Evolutionary conservation across 106 monocot genomes (phyloP).

Genomic region (Iris macrosiphon): DNA sequence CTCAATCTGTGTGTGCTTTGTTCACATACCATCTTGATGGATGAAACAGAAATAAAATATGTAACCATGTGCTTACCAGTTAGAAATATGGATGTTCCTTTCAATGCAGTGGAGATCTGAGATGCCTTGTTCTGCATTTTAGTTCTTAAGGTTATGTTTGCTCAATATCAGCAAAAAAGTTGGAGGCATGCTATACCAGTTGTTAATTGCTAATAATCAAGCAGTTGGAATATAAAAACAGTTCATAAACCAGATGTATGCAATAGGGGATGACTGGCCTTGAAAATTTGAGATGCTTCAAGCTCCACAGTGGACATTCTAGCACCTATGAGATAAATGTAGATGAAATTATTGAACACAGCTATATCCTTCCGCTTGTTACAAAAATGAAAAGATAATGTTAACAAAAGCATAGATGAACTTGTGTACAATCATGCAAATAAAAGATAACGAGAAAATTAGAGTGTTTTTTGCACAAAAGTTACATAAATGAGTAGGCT

Average conservation of each 20-base stretch:
- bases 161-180: neutral
- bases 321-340: conserved; percentile 27
- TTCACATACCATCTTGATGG: too few species aligned
- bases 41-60: neutral
- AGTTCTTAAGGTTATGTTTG: neutral
- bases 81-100: conserved; percentile 85
- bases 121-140: conserved; percentile 55
- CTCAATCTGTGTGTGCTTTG: neutral
- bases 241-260: neutral
- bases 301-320: conserved; percentile 52
- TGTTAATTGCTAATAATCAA: neutral
- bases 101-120: conserved; percentile 42
- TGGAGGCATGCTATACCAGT: neutral
- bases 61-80: conserved; percentile 49
- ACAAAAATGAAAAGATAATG: too few species aligned
- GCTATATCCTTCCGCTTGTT: too few species aligned
- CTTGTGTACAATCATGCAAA: too few species aligned
- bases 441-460: too few species aligned
- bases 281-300: conserved; percentile 40
- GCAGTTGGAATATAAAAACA: neutral
- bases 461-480: too few species aligned
- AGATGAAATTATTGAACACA: neutral
- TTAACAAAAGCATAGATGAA: too few species aligned
- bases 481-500: too few species aligned
- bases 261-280: conserved; percentile 30